These are phyloP conservation scores for Colletotrichum sansevieriae DNA, from an alignment of 2,329 filamentous ascomycete genomes.

Conservation along the genomic window DNA sequence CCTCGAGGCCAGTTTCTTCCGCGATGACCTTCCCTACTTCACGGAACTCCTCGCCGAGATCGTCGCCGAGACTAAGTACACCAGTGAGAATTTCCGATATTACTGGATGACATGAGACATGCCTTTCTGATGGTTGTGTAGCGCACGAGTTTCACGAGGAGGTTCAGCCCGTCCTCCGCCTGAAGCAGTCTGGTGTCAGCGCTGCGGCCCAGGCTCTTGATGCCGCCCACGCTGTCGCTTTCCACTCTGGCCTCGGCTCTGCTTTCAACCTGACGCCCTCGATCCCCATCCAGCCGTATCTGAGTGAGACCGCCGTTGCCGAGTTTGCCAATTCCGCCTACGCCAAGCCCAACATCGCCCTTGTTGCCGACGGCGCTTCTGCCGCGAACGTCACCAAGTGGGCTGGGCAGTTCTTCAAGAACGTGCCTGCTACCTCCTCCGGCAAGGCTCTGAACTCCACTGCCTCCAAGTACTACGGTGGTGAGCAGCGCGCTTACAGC, in stretches of 20 bases:
- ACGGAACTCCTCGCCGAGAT: slow-evolving; percentile 95
- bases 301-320: slow-evolving; percentile 80
- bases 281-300: slow-evolving; percentile 81
- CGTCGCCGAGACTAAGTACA: slow-evolving; percentile 87
- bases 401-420: slow-evolving; percentile 92
- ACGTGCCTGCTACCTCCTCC: slow-evolving; percentile 68
- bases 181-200: slow-evolving; percentile 78
- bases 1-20: slow-evolving; percentile 93
- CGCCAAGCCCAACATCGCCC: slow-evolving; percentile 88
- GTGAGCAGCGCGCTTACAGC: slow-evolving; percentile 90
- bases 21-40: slow-evolving; percentile 97
- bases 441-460: slow-evolving; percentile 68
- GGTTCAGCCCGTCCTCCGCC: slow-evolving; percentile 80
- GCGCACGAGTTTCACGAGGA: slow-evolving; percentile 94
- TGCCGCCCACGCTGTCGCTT: slow-evolving; percentile 86
- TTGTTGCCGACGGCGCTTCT: slow-evolving; percentile 90
- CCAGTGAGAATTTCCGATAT: slow-evolving; percentile 66
- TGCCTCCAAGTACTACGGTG: slow-evolving; percentile 90
- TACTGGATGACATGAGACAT: slow-evolving; percentile 4
- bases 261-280: slow-evolving; percentile 80
- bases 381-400: slow-evolving; percentile 85
- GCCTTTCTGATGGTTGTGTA: slow-evolving; percentile 54
- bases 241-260: slow-evolving; percentile 91
- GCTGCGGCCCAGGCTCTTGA: slow-evolving; percentile 82
- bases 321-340: slow-evolving; percentile 85